A percentile compares a stretch with the other conserved stretches of the same genome.
Evolutionary conservation across 257 asterid genomes (phyloP).

Genomic region (Cruciata laevipes): DNA sequence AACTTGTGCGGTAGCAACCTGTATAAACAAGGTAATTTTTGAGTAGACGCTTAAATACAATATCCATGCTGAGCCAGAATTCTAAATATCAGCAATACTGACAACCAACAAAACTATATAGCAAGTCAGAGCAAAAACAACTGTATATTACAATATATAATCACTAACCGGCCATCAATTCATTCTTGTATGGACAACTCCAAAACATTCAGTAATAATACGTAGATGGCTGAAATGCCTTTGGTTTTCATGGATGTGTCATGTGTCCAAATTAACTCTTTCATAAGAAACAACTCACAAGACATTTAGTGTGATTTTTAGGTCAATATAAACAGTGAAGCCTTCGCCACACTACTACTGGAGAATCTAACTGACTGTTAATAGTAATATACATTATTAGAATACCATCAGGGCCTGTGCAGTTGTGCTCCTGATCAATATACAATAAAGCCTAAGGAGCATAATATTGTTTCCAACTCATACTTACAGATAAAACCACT

Average conservation of each 20-base stretch:
- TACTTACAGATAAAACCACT: too few species aligned
- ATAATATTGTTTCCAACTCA: too few species aligned
- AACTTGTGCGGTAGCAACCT: conserved; percentile 94
- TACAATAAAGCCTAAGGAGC: too few species aligned
- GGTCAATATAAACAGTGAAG: background rate
- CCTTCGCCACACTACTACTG: background rate
- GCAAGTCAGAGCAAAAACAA: conserved; percentile 2
- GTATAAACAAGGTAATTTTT: conserved; percentile 11
- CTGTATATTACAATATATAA: background rate
- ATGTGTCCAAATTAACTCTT: background rate
- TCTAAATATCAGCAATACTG: too few species aligned
- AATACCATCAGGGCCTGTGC: too few species aligned
- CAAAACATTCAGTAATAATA: background rate
- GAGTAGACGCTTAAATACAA: background rate
- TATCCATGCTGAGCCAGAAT: background rate
- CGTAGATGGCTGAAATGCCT: background rate
- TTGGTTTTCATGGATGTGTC: background rate
- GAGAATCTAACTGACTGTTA: background rate
- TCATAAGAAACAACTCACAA: background rate
- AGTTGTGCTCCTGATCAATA: too few species aligned
- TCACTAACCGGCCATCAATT: background rate
- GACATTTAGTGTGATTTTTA: too few species aligned
- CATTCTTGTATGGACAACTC: background rate
- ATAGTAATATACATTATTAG: background rate
- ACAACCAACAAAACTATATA: background rate